Percentiles rank a stretch among this genome's conserved stretches.
These are phyloP conservation scores for Vickermania ingenoplastis DNA, from an alignment of 208 protist genomes.

Conservation along the genomic window DNA sequence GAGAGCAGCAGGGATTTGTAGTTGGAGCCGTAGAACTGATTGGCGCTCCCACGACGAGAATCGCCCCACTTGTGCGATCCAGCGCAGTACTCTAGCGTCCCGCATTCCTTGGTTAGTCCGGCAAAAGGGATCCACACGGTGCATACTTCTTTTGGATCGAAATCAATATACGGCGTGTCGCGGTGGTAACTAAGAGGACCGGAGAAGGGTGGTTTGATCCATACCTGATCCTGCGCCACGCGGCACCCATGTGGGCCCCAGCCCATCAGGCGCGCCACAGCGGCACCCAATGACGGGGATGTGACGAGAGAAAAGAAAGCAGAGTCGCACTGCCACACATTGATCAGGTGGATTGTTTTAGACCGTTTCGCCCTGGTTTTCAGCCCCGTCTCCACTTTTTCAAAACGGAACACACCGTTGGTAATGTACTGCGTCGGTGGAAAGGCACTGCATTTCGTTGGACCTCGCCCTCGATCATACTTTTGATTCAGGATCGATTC, in stretches of 20 bases:
- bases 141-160: conserved; percentile 26
- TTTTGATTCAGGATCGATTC: background rate
- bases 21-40: conserved; percentile 32
- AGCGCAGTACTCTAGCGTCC: conserved; percentile 32
- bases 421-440: background rate
- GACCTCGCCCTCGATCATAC: background rate
- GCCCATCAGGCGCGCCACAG: conserved; percentile 14
- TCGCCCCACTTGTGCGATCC: conserved; percentile 22
- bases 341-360: conserved; percentile 21
- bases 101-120: conserved; percentile 9
- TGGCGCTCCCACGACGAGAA: conserved; percentile 18
- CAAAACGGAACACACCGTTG: background rate
- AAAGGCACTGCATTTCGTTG: background rate
- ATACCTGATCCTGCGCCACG: conserved; percentile 35
- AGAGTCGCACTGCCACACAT: conserved; percentile 15
- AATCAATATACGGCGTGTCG: conserved; percentile 36
- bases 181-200: conserved; percentile 32
- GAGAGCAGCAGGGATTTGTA: conserved; percentile 20
- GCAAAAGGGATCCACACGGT: conserved; percentile 34
- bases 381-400: too few species aligned
- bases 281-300: conserved; percentile 6
- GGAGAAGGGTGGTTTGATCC: conserved; percentile 25
- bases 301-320: conserved; percentile 12
- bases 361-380: background rate
- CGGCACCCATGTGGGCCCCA: conserved; percentile 24